Base-by-base conservation (phyloP, 129 eudicot genomes). In the Tagetes patula region DNA sequence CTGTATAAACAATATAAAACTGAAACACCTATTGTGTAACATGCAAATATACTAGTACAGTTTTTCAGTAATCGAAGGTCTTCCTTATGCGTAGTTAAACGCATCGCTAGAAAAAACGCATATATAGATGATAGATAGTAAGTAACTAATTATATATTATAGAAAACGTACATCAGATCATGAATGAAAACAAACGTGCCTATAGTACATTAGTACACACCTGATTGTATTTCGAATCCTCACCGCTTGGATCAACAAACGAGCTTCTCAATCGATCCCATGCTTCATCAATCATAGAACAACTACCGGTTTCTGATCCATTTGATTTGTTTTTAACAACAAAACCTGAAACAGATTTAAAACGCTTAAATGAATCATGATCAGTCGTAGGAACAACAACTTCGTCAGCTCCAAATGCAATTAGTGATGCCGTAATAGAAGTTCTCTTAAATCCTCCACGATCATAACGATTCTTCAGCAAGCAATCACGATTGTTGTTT, bases 141-240 rank as follows among this genome's bases (percentile, higher is more conserved):
- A 63, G 37, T 70, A n/a, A 58, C 14, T 8, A 31, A 58, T 31
- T 40, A 2, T 31, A 8, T 59, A 59, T 20, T 33, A 59, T 20
- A 20, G 27, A 33, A 11, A 59, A 6, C n/a, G n/a, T n/a, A n/a
- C 3, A 33, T 59, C 33, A 59, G 30, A 33, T 34, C 65, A 60
- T 33, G 20, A 33, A 60, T 34, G 66, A 60, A 60, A 42, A 20
- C 27, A 20, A 20, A 42, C 9, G 48, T 34, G 47, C 55, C 11
- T 69, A 36, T 33, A 38, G 60, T 5, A 50, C 34, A 20, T 20
- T 20, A 20, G 27, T 20, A 0, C 27, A 8, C 65, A 41, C 88
- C 88, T 81, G 85, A 78, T 84, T 84, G 83, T 84, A 84, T 67
- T 84, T 84, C 78, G 78, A 66, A 55, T 67, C 72, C 55, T 81